Base-by-base conservation (phyloP, 805 yeast species). In the Yarrowia phangngaensis region DNA sequence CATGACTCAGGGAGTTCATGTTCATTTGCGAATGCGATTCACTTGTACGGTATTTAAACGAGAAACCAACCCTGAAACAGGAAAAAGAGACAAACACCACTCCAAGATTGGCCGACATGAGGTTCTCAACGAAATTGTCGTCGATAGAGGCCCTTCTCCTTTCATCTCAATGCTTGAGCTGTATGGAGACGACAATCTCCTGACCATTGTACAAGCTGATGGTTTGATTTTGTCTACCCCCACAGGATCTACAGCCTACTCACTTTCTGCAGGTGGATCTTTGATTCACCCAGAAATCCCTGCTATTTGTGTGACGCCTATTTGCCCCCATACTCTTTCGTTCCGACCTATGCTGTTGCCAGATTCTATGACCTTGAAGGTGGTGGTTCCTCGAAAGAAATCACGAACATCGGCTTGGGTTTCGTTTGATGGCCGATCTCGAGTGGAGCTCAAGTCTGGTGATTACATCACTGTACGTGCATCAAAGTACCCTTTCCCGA, bases 241-340 rank as follows among this genome's bases (percentile, higher is more conserved):
- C 3, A 88, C 97, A 0, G 97, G 97, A 0, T 87, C 96, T 2
- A 90, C 97, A 0, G 97, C 97, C 0, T 90, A 90, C 64, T 88
- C 96, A 1, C 70, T 90, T 41, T 82, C 95, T 33, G 97, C 97
- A 0, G 97, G 97, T 11, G 97, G 97, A 1, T 82, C 95, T 0
- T 72, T 90, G 41, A 95, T 90, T 4, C 96, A 89, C 59, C 97
- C 97, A 0, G 88, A 86, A 23, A 95, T 90, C 12, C 82, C 88
- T 53, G 95, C 95, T 8, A 84, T 89, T 22, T 80, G 88, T 50
- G 88, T 90, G 6, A 88, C 97, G 0, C 97, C 97, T 0, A 88
- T 90, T 52, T 90, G 97, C 62, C 97, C 97, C 1, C 97, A 90
- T 61, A 87, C 97, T 0, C 72, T 90, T 35, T 84, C 95, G 6